These are phyloP conservation scores for Penicillium corylophilum DNA, from an alignment of 2,329 filamentous ascomycete genomes.

Conservation along the genomic window DNA sequence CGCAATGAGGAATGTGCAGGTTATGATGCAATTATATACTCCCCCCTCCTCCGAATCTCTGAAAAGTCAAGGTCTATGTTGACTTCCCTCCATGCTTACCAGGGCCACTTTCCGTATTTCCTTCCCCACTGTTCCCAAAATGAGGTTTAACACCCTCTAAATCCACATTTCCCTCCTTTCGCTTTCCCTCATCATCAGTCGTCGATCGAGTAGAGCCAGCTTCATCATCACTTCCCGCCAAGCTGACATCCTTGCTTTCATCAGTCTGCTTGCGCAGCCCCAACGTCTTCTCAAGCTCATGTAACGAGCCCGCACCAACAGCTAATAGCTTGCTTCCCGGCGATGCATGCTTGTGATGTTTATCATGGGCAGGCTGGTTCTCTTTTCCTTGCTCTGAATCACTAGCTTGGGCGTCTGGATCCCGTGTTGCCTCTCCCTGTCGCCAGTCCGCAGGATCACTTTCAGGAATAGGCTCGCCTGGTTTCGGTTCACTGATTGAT, in stretches of 20 bases:
- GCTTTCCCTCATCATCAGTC: slow-evolving; percentile 26
- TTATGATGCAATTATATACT: no score
- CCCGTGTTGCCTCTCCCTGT: slow-evolving; percentile 31
- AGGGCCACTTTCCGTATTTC: not conserved
- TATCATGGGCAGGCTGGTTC: not conserved
- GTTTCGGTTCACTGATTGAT: slow-evolving; percentile 64
- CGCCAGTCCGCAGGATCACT: slow-evolving; percentile 73
- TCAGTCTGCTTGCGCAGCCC: slow-evolving; percentile 67
- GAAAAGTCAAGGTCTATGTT: not conserved
- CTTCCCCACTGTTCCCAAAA: slow-evolving; percentile 20
- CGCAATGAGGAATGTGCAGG: no score
- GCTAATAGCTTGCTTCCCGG: slow-evolving; percentile 2
- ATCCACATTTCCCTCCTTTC: slow-evolving; percentile 32
- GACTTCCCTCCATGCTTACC: not conserved
- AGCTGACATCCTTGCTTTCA: slow-evolving; percentile 66
- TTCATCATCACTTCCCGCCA: slow-evolving; percentile 65
- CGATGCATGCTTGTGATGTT: not conserved
- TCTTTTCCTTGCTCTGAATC: not conserved
- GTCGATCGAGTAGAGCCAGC: slow-evolving; percentile 1
- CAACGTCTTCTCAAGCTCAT: slow-evolving; percentile 55
- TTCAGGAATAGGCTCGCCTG: slow-evolving; percentile 69
- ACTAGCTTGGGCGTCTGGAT: not conserved
- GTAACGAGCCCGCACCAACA: slow-evolving; percentile 8
- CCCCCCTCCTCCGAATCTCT: not conserved
- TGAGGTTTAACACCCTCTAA: slow-evolving; percentile 43